Percentiles rank a stretch among this genome's conserved stretches.
Conservation (phyloP, 164 flowering plant species). For the Paratinospora sagittata region DNA sequence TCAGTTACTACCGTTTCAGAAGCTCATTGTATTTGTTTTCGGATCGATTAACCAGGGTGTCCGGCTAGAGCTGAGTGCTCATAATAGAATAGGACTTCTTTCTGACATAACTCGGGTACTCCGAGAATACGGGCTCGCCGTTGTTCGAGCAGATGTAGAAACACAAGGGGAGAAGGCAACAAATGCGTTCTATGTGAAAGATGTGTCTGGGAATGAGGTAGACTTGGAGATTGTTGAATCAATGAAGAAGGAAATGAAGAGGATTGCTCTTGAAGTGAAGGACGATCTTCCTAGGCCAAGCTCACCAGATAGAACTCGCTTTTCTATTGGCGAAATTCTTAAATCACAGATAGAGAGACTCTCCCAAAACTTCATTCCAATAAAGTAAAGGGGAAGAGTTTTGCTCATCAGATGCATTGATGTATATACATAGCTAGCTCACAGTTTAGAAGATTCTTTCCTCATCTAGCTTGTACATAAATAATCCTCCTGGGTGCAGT, state of each 20-base stretch:
- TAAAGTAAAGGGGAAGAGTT: conserved; percentile 2
- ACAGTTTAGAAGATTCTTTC: not conserved
- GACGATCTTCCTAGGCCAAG: conserved; percentile 18
- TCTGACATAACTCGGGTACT: too few relatives aligned
- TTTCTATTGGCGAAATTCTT: conserved; percentile 38
- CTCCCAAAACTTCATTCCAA: conserved; percentile 42
- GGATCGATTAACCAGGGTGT: conserved; percentile 37
- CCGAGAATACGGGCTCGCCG: conserved; percentile 58
- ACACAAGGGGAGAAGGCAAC: conserved; percentile 52
- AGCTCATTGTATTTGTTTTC: not conserved
- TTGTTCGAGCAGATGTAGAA: conserved; percentile 62
- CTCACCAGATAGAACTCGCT: conserved; percentile 25
- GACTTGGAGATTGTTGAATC: conserved; percentile 51
- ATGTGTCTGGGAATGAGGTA: conserved; percentile 50
- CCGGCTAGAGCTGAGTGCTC: conserved; percentile 49
- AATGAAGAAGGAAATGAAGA: conserved; percentile 56
- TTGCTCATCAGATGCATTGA: not conserved
- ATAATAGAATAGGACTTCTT: conserved; percentile 55
- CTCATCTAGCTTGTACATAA: not conserved
- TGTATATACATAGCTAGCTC: conserved; percentile 9
- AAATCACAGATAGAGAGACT: conserved; percentile 45
- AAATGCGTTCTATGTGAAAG: conserved; percentile 60
- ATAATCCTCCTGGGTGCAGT: not conserved
- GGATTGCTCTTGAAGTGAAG: conserved; percentile 33
- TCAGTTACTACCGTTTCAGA: not conserved